Conservation (phyloP, 441 rosid genomes). For the Eruca vesicaria region DNA sequence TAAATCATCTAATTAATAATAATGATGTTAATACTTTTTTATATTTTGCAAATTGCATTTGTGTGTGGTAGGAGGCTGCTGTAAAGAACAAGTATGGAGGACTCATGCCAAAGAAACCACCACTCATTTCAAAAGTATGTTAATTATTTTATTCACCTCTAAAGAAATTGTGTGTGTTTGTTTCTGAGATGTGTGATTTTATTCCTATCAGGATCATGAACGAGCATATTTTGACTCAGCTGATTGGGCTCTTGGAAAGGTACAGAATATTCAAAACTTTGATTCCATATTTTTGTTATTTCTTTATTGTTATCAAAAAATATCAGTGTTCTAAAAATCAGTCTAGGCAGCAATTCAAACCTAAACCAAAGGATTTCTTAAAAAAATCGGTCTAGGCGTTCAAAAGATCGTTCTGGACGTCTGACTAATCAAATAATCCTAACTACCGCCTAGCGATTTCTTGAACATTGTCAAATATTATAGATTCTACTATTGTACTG, state of each 20-base stretch:
- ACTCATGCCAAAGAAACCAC: constrained; percentile 93
- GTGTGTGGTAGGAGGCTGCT: constrained; percentile 55
- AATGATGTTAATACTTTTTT: neutral
- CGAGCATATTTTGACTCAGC: constrained; percentile 99
- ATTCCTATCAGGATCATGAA: constrained; percentile 72
- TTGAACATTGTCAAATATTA: neutral
- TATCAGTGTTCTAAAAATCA: neutral
- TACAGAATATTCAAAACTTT: constrained; percentile 36
- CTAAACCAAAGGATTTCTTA: neutral
- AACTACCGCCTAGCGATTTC: neutral
- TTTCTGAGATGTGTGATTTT: constrained; percentile 3
- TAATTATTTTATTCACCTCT: neutral
- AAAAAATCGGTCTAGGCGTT: neutral
- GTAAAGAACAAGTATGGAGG: constrained; percentile 95
- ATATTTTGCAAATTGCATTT: neutral
- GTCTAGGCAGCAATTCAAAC: neutral
- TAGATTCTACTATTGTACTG: too few relatives aligned
- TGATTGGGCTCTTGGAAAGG: constrained; percentile 99
- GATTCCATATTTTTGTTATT: neutral
- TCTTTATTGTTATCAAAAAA: constrained; percentile 3
- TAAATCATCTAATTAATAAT: neutral
- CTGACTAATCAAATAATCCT: neutral
- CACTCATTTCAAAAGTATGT: constrained; percentile 91
- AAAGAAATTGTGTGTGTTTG: neutral
- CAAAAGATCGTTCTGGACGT: neutral